Base-by-base conservation (phyloP, 2,329 filamentous ascomycete species). In the Dryadomyces quercus-mongolicae region DNA sequence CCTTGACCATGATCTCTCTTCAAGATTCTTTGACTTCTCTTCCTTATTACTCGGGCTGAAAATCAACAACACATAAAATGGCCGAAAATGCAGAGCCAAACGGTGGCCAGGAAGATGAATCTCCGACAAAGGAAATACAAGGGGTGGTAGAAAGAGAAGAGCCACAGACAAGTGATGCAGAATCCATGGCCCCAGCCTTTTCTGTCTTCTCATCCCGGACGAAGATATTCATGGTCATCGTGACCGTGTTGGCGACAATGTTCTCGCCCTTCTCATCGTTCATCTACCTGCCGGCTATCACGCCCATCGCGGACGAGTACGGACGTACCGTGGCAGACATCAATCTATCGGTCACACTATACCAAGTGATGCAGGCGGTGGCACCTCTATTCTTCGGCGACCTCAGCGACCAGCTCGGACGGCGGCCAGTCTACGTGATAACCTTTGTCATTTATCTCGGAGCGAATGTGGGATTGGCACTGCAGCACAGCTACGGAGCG, bases 301-400 rank as follows among this genome's bases (percentile, higher is more conserved):
- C 67, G 36, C 66, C 67, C 22, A 65, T 76, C 6, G 68, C 71
- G 13, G 59, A 64, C 1, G 65, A 67, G n/a, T 65, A 74, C 44
- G 54, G 66, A 51, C 68, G 71, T 31, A 62, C 65, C 2, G 15
- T 62, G 1, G 54, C 59, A 43, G 57, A 63, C 21, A 68, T 74
- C 60, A 73, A 73, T 59, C 60, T 73, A 40, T 67, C 67, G 9
- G 62, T 74, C 44, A 73, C 71, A 9, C 63, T 68, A 5, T 73
- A 72, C 58, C 66, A 70, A 65, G 71, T 80, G 52, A 72, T 80
- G 56, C 76, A 78, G 67, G 76, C 71, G 22, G 59, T 80, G 3
- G 71, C 75, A 1, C 77, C 77, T 0, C 66, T 70, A 20, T 68
- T 79, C 56, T 68, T 77, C 22, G 75, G 73, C n/a, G 70, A 72